Evolutionary conservation across 148 eudicot genomes (phyloP), one percentile per base, ranked within the genome.

Genomic region (Silene latifolia): DNA sequence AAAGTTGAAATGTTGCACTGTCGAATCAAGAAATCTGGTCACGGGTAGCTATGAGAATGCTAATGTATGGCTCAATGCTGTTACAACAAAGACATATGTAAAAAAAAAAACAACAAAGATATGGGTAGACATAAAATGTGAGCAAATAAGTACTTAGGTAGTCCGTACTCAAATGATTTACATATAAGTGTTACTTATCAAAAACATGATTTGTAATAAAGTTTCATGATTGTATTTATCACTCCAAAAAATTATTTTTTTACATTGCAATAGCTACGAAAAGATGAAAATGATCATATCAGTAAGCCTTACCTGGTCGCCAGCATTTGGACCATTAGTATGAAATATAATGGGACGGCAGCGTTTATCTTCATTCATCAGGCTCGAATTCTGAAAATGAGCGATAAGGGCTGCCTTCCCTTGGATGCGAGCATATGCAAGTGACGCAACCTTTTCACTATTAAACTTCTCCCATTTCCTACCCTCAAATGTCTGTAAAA

Each of bases 351-450:
- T 88, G 63, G 97, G 97, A 65, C 91, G 97, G 72, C 93, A 91
- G 15, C 89, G 89, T 72, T 89, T 91, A 83, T 91, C 97, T 83
- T 88, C 97, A 39, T 89, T 91, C 97, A 91, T 87, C 83, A 91
- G 74, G 86, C 93, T 91, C 11, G 97, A 91, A 69, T 91, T 89
- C 77, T 91, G 97, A 74, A 91, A 91, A 83, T 91, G 97, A n/a
- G 97, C 83, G 42, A 91, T 80, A 20, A 91, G 91, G 61, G 97
- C 88, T 66, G 83, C 69, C 78, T 87, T 91, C 24, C 97, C 97
- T 79, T 91, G 97, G 76, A 91, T 91, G 61, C 94, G 85, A 74
- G 90, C 97, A 82, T 89, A 90, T 21, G 92, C 89, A 82, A 90
- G 89, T 77, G 86, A 71, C 74, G 88, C 90, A 69, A 90, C 90